phyloP scores from a whole-genome alignment of 495 filamentous ascomycete species.

The Tuber melanosporum region DNA sequence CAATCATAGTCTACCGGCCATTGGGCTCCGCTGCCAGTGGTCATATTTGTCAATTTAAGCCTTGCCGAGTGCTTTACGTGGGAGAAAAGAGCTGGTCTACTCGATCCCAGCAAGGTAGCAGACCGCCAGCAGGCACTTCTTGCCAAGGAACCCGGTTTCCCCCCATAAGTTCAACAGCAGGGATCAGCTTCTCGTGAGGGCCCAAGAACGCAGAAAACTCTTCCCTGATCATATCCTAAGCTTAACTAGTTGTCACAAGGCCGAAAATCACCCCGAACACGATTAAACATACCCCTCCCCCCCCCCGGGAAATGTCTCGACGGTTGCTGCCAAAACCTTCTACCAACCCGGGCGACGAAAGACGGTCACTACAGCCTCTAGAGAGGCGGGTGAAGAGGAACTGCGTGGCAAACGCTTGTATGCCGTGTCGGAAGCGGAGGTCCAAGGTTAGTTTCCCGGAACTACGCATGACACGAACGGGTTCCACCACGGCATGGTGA shows the following conservation, averaged over 20 bases:
- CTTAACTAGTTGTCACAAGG: neutral
- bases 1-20: constrained; percentile 26
- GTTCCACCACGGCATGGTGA: constrained; percentile 8
- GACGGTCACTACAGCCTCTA: constrained; percentile 24
- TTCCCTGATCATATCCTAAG: neutral
- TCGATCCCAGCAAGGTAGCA: constrained; percentile 20
- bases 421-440: constrained; percentile 37
- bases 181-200: constrained; percentile 21
- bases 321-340: constrained; percentile 32
- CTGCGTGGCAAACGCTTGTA: constrained; percentile 34
- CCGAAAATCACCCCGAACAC: neutral
- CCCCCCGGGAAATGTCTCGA: constrained; percentile 29
- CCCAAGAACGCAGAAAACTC: constrained; percentile 14
- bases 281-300: constrained; percentile 15
- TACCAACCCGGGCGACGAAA: constrained; percentile 22
- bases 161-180: constrained; percentile 17
- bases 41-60: constrained; percentile 9
- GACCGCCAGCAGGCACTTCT: constrained; percentile 1
- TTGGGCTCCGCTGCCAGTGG: constrained; percentile 22
- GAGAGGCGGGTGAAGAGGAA: constrained; percentile 30
- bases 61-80: constrained; percentile 1
- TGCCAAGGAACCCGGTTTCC: constrained; percentile 23
- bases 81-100: constrained; percentile 13
- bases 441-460: constrained; percentile 27
- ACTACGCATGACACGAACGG: neutral